Base-by-base conservation (phyloP, 805 yeast genomes). In the Schwanniomyces occidentalis region DNA sequence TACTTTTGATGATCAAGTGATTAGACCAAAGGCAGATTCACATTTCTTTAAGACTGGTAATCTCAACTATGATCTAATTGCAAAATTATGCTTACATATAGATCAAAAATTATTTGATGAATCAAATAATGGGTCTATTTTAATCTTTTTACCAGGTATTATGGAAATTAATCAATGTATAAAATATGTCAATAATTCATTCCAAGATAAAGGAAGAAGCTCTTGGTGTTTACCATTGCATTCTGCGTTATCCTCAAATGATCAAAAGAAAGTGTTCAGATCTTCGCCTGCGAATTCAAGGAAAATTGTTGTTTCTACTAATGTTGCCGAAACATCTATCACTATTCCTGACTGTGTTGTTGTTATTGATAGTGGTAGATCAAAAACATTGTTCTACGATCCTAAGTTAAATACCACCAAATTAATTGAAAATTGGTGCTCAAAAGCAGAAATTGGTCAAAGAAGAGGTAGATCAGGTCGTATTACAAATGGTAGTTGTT, bases 401-500 rank as follows among this genome's bases (percentile, higher is more conserved):
- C 50, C 87, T 0, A 69, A 64, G 23, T 67, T 79, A 10, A 85
- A 85, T 46, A 75, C 89, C 4, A 80, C 93, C 0, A 76, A 76
- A 35, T 69, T 91, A 30, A 69, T 79, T 4, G 97, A 91, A 49
- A 69, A 73, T 4, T 91, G 95, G 88, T 87, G 88, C 15, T 90
- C 98, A 0, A 76, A 76, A 43, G 97, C 98, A 0, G 96, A 95
- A 51, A 82, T 82, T 15, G 75, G 79, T 15, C 99, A 91, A 60
- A 76, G 99, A 63, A 72, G 96, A 57, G 99, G 99, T 56, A 85
- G 99, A 68, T 91, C 97, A n/a, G 99, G 99, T 44, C 90, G 99
- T 75, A 88, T 91, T 8, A 76, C 81, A 22, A 70, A 70, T 16
- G 99, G 99, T 38, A 65, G 69, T 9, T 89, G 97, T 43, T 91